Evolutionary conservation across 169 alveolate species (phyloP), one percentile per base, ranked within the genome.

Genomic region (Cryptosporidium canis): DNA sequence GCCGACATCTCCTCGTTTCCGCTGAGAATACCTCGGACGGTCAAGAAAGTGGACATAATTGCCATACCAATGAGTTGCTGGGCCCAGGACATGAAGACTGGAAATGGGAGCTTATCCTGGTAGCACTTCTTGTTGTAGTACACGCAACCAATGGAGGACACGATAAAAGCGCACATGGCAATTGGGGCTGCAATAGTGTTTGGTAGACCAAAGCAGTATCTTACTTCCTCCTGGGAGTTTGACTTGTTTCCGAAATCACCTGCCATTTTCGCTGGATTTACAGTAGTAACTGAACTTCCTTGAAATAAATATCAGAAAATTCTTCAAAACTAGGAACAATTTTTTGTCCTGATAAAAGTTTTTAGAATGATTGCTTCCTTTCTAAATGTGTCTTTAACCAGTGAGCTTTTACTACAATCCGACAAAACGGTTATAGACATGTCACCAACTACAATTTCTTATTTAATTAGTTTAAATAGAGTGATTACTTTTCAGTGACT

Each of bases 81-180:
- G 29, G 87, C 87, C 87, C 87, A 77, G 11, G 87, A 77, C 87
- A 77, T 77, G 29, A 77, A 77, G 12, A 77, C 72, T 58, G 87
- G 87, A 64, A 58, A 77, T 41, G 87, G 87, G 24, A 77, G 56
- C 8, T 31, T 21, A n/a, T 37, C 29, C 43, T 77, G 71, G 64
- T 77, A 77, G 51, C 87, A 77, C 35, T 35, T 21, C 72, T 77
- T 77, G 45, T 77, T 77, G 72, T 43, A 77, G 58, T 77, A 77
- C 43, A 77, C 87, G 33, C 87, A 77, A 9, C 87, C 63, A 43
- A 77, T 77, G 18, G 87, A 77, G 16, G 87, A 77, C 3, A 21
- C 87, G 43, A 77, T 77, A 29, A 77, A 77, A 24, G 87, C 87
- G 72, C 70, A 55, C 87, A 77, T 77, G 51, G 87, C 87, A 77